Evolutionary conservation across 2,329 filamentous ascomycete genomes (phyloP).

Genomic region (Trichothecium sympodiale): DNA sequence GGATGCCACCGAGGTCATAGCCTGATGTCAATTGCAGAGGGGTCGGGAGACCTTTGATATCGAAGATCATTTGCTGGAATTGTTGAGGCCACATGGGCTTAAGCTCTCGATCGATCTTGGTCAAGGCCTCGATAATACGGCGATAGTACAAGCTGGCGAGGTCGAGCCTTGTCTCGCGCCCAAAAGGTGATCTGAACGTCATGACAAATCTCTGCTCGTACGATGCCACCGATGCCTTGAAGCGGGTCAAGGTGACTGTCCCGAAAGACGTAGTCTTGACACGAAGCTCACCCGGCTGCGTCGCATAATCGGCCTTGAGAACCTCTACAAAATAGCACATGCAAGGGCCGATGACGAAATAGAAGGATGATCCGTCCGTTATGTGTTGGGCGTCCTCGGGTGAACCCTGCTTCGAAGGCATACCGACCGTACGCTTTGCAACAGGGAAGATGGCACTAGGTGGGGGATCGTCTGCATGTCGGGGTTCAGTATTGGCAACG

Average conservation of each 20-base stretch:
- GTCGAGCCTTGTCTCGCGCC: constrained; percentile 32
- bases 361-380: constrained; percentile 40
- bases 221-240: constrained; percentile 36
- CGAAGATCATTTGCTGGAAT: constrained; percentile 41
- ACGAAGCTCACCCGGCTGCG: constrained; percentile 32
- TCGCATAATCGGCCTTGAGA: constrained; percentile 29
- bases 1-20: constrained; percentile 43
- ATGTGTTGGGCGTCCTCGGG: constrained; percentile 32
- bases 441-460: constrained; percentile 38
- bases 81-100: constrained; percentile 48
- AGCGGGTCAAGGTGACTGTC: constrained; percentile 38
- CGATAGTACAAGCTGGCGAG: constrained; percentile 44
- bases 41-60: constrained; percentile 38
- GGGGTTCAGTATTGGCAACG: constrained; percentile 32
- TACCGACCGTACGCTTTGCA: constrained; percentile 32
- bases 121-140: constrained; percentile 41
- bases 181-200: constrained; percentile 35
- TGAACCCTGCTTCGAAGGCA: constrained; percentile 26
- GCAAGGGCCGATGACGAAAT: constrained; percentile 41
- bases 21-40: constrained; percentile 42
- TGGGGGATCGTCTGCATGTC: constrained; percentile 12
- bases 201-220: constrained; percentile 47
- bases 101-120: constrained; percentile 41
- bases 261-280: constrained; percentile 39
- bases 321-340: constrained; percentile 42